Percentiles rank a stretch among this genome's conserved stretches.
Conservation (phyloP, 2,329 filamentous ascomycete species). For the Fusarium coicis region DNA sequence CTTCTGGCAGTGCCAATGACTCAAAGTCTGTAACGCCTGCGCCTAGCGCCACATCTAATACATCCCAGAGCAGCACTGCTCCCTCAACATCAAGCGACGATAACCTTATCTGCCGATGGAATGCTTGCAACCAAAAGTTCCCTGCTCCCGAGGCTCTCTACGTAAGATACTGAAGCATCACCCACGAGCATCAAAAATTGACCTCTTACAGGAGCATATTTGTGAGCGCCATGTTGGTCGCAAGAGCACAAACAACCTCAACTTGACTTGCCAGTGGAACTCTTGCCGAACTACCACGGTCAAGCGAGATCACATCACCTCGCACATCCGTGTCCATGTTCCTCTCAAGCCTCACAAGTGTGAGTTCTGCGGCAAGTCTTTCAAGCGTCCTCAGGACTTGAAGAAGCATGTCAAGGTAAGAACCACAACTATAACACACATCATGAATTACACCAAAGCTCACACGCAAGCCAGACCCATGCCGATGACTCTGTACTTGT, state of each 20-base stretch:
- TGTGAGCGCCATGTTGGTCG: constrained; percentile 98
- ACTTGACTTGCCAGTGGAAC: constrained; percentile 97
- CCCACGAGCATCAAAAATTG: background rate
- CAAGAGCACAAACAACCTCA: constrained; percentile 99
- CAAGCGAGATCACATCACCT: constrained; percentile 99
- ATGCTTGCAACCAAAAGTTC: constrained; percentile 68
- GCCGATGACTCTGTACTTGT: constrained; percentile 89
- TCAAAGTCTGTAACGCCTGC: constrained; percentile 66
- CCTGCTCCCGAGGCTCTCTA: constrained; percentile 68
- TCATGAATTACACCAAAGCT: constrained; percentile 23
- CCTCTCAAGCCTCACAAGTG: constrained; percentile 99
- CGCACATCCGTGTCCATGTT: constrained; percentile 98
- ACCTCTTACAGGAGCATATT: constrained; percentile 82
- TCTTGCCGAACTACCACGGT: constrained; percentile 95
- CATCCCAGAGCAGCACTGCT: constrained; percentile 55
- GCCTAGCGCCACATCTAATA: constrained; percentile 60
- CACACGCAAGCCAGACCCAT: constrained; percentile 70
- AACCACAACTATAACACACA: background rate
- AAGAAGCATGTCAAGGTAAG: constrained; percentile 96
- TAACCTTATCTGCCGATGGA: constrained; percentile 70
- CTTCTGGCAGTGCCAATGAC: constrained; percentile 55
- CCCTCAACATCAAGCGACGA: constrained; percentile 59
- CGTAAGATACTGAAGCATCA: constrained; percentile 54
- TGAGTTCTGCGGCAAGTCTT: constrained; percentile 97
- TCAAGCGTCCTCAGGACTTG: constrained; percentile 97